Percentiles rank a stretch among this genome's conserved stretches.
Evolutionary conservation across 495 filamentous ascomycete species (phyloP).

Genomic region (Hypoxylon fuscum): DNA sequence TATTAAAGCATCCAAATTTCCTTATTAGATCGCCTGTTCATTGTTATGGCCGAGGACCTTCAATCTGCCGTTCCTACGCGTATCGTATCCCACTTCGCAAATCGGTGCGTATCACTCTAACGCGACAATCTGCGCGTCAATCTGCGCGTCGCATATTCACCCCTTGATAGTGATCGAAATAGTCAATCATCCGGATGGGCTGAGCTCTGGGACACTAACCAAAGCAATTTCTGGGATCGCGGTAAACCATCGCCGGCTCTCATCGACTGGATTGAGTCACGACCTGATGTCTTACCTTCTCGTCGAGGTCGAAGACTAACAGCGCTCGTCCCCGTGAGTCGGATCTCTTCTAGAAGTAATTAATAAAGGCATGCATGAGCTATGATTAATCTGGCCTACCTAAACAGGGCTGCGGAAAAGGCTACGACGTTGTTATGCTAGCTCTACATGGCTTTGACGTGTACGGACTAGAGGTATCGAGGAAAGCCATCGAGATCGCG

Average conservation of each 20-base stretch:
- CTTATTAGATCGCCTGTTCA: no score
- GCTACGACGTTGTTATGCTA: constrained; percentile 76
- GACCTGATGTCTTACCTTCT: neutral
- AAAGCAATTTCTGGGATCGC: constrained; percentile 54
- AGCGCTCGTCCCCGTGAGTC: constrained; percentile 22
- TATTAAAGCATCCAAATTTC: no score
- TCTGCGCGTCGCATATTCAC: no score
- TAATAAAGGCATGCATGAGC: no score
- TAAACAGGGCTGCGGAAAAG: constrained; percentile 72
- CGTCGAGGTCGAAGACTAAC: neutral
- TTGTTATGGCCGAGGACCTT: no score
- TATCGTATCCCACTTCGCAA: neutral
- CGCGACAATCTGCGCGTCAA: no score
- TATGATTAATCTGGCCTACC: no score
- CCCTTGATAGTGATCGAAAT: neutral
- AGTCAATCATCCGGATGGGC: constrained; percentile 44
- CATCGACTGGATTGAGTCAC: constrained; percentile 51
- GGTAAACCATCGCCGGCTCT: constrained; percentile 55
- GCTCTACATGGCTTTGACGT: constrained; percentile 74
- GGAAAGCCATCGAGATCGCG: constrained; percentile 63
- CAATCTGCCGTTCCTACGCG: no score
- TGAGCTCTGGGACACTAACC: constrained; percentile 49
- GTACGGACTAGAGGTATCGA: constrained; percentile 74
- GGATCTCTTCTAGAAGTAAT: no score
- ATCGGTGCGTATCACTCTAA: neutral